phyloP scores from a whole-genome alignment of 169 alveolate species.

The Cryptosporidium viatorum region DNA sequence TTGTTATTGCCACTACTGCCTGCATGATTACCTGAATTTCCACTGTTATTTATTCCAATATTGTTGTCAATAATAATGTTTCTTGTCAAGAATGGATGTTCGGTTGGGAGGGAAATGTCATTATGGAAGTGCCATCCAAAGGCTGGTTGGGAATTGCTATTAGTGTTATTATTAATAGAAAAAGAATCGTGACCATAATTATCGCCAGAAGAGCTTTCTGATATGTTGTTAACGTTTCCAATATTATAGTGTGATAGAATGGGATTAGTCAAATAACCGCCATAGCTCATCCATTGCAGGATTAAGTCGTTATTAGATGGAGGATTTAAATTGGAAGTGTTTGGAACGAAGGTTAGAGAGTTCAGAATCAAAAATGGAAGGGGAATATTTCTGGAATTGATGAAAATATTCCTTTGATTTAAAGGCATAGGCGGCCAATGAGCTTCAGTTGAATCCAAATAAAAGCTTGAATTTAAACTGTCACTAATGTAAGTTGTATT shows the following conservation, averaged over 20 bases:
- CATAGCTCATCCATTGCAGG: slow-evolving; percentile 69
- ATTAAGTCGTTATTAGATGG: slow-evolving; percentile 62
- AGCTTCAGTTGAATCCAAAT: slow-evolving; percentile 52
- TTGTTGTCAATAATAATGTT: slow-evolving; percentile 49
- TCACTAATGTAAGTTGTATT: not conserved
- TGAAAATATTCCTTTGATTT: slow-evolving; percentile 54
- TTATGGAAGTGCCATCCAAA: slow-evolving; percentile 65
- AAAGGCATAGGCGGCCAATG: slow-evolving; percentile 70
- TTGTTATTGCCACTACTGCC: not conserved
- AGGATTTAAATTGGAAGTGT: slow-evolving; percentile 50
- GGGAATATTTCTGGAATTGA: slow-evolving; percentile 60
- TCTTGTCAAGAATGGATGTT: slow-evolving; percentile 69
- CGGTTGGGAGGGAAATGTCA: slow-evolving; percentile 62
- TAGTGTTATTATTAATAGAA: not conserved
- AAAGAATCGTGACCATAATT: not conserved
- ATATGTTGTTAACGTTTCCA: not conserved
- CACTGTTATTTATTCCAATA: slow-evolving; percentile 1
- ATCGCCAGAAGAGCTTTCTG: not conserved
- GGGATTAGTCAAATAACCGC: slow-evolving; percentile 57
- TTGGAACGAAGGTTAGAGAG: slow-evolving; percentile 65
- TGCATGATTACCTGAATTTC: not conserved
- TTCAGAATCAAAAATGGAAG: slow-evolving; percentile 53
- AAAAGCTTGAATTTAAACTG: slow-evolving; percentile 15
- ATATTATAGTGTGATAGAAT: slow-evolving; percentile 48
- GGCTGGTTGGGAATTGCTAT: slow-evolving; percentile 32